Base-by-base conservation (phyloP, 441 rosid genomes). In the Pelargonium fulgidum region DNA sequence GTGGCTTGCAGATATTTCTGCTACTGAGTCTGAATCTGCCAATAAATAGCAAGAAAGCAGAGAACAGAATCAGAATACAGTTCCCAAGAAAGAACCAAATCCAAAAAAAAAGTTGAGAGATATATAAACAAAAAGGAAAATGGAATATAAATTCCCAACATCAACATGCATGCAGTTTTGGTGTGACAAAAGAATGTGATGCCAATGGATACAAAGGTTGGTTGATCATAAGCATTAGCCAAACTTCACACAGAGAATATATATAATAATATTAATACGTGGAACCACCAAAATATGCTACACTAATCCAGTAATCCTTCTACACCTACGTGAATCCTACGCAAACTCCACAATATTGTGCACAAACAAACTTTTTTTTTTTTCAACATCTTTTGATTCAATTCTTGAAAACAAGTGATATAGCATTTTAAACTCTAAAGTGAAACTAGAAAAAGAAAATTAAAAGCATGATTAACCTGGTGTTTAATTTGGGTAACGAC, bases 281-380 rank as follows among this genome's bases (percentile, higher is more conserved):
- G 58, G 17, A 50, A 50, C 58, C 58, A 50, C 16, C 7, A 50
- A 50, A 1, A 50, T 50, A 14, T 66, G 76, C 45, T 26, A 69
- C 66, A 54, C 79, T 29, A 29, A 29, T 22, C n/a, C n/a, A n/a
- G n/a, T 62, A 77, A 75, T 76, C 64, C 67, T 20, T 59, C 64
- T 14, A 70, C 66, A 50, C 22, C 68, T 64, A 45, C 76, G 81
- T 81, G 87, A 79, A 81, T 84, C 87, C 88, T 70, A 75, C 81
- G 79, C 82, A 48, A 75, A 74, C 59, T 72, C 81, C 87, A 74
- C 71, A 16, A 26, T 3, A 36, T 9, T 0, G 3, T 6, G 8
- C 50, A 41, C 7, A 4, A 26, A 5, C 22, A 36, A 41, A 58
- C 39, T n/a, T n/a, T n/a, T n/a, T n/a, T 17, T 63, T 1, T 9